Evolutionary conservation across 768 basidiomycete genomes (phyloP), one percentile per base, ranked within the genome.

Genomic region (Leccinum subtestaceum): DNA sequence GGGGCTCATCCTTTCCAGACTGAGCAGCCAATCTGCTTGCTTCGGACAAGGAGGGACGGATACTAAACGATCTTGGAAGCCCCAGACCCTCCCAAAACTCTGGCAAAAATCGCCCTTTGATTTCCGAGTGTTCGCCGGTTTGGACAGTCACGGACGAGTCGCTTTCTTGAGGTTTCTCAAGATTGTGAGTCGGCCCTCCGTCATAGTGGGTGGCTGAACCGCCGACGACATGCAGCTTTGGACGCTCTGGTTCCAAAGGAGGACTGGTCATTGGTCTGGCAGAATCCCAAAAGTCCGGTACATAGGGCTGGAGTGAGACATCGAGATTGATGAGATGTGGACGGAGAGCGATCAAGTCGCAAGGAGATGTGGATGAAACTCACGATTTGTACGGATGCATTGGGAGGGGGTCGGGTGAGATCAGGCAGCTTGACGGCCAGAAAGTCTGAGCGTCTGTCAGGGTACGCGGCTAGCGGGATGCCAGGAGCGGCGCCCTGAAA

Each of bases 401-500:
- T 76, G 2, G 77, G 75, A 31, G 70, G 71, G 8, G 78, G 78
- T 23, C 73, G 71, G 21, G 81, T 76, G 15, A 82, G 67, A 61
- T 87, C 79, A 21, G 91, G 91, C 46, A 93, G 67, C 52, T 73
- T 76, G 64, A 88, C 70, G 60, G 79, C 77, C 62, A 84, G 67
- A 57, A 78, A 80, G 21, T 70, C 69, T 7, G 75, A 58, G 12
- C 73, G 68, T 11, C 45, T 56, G 19, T 45, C 6, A 5, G 58
- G 60, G 21, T 74, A 71, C 3, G 76, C 58, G 19, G 73, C 61
- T 21, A 78, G 70, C 17, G 80, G 83, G 13, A 81, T 72, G 21
- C 81, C 79, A 23, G 81, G 76, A 5, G 78, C 69, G 60, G 70
- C 62, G 38, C 77, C 69, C 66, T 59, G 66, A 34, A 60, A 64